These are phyloP conservation scores for Plasmodium knowlesi DNA, from an alignment of 169 alveolate species.

Conservation along the genomic window DNA sequence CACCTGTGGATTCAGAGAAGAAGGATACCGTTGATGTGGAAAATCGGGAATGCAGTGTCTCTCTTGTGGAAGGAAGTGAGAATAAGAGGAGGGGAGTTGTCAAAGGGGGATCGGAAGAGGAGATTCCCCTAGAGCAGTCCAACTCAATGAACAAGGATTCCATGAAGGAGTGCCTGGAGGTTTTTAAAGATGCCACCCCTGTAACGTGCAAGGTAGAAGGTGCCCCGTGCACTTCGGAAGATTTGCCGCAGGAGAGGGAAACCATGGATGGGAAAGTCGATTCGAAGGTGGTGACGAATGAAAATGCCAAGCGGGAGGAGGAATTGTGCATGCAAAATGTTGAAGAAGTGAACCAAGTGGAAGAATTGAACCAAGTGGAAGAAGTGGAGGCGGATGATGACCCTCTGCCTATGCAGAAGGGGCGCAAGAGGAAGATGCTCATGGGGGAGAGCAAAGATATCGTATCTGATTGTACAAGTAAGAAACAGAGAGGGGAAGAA, in stretches of 20 bases:
- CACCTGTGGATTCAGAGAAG: neutral
- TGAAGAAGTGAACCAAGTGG: neutral
- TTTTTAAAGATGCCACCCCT: neutral
- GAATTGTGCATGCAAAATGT: neutral
- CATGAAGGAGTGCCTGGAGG: neutral
- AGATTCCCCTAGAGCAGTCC: neutral
- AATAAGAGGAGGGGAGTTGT: neutral
- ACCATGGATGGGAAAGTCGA: neutral
- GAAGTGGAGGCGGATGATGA: neutral
- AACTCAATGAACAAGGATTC: neutral
- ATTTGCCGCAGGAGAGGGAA: neutral
- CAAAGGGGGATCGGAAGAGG: neutral
- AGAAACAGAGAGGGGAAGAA: neutral
- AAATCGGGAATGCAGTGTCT: no score
- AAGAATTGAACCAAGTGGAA: neutral
- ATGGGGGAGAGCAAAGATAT: neutral
- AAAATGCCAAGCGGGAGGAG: neutral
- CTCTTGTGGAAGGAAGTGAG: no score
- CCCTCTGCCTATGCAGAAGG: neutral
- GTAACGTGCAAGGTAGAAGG: neutral
- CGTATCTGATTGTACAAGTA: neutral
- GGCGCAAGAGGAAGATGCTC: neutral
- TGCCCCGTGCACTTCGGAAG: neutral
- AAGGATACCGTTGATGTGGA: neutral
- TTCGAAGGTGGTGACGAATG: neutral